These are phyloP conservation scores for Trametes sp. DNA, from an alignment of 1,284 basidiomycete species.

Conservation along the genomic window DNA sequence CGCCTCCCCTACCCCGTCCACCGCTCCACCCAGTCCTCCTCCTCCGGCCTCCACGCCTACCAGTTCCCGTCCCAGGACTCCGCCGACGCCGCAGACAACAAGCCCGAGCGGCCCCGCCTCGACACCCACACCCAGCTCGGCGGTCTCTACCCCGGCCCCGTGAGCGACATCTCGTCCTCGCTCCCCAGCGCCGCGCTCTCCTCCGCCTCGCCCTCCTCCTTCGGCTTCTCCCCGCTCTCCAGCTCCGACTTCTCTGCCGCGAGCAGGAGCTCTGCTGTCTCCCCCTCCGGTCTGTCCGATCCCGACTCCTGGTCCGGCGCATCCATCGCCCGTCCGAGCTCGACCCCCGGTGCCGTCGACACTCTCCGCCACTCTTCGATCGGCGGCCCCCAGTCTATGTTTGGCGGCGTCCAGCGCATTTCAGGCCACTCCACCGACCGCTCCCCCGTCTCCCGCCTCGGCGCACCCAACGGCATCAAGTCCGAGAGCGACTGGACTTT, in stretches of 20 bases:
- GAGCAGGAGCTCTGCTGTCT: conserved; percentile 41
- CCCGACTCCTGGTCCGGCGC: conserved; percentile 52
- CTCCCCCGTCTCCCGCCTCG: conserved; percentile 45
- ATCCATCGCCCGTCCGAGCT: conserved; percentile 45
- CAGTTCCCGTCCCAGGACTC: conserved; percentile 71
- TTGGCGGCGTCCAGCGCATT: conserved; percentile 70
- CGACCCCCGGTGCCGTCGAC: conserved; percentile 68
- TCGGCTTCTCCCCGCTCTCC: conserved; percentile 48
- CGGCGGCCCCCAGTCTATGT: conserved; percentile 65
- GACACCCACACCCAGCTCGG: conserved; percentile 59
- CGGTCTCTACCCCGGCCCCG: conserved; percentile 46
- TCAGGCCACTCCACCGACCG: conserved; percentile 67
- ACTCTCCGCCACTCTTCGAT: conserved; percentile 68
- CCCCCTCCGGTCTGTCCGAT: conserved; percentile 47
- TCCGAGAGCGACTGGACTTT: conserved; percentile 54
- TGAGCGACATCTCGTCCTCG: conserved; percentile 51
- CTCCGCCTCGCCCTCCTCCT: conserved; percentile 46
- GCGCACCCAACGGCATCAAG: conserved; percentile 39
- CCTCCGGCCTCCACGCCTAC: conserved; percentile 62
- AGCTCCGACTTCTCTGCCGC: conserved; percentile 30
- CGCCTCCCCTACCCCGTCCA: conserved; percentile 47
- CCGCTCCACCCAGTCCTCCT: conserved; percentile 53
- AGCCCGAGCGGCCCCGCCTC: conserved; percentile 52
- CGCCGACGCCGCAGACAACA: conserved; percentile 45
- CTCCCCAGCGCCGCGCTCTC: conserved; percentile 41